Percentiles rank a stretch among this genome's conserved stretches.
Evolutionary conservation across 83 land plant genomes (phyloP).

Genomic region (Isoetes engelmannii): DNA sequence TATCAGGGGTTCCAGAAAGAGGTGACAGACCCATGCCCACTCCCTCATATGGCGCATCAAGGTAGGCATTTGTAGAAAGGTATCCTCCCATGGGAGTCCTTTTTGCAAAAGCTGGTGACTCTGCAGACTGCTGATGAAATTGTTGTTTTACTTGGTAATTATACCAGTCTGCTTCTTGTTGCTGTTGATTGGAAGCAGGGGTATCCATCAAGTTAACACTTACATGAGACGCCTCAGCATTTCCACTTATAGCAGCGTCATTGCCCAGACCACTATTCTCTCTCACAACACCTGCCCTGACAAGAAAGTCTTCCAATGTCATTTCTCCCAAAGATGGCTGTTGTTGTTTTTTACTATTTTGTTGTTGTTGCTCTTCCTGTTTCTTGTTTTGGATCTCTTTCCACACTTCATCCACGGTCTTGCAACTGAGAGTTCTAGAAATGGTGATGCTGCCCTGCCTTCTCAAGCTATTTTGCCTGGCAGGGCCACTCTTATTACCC

Average conservation of each 20-base stretch:
- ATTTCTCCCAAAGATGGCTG: constrained; percentile 20
- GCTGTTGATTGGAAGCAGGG: constrained; percentile 16
- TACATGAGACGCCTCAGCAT: background rate
- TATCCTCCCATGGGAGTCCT: background rate
- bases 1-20: background rate
- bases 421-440: constrained; percentile 8
- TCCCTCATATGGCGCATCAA: background rate
- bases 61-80: background rate
- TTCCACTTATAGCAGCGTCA: background rate
- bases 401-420: constrained; percentile 26
- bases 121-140: constrained; percentile 1
- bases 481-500: background rate
- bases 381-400: constrained; percentile 8
- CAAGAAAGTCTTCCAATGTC: constrained; percentile 32
- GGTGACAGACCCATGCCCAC: background rate
- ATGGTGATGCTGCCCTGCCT: constrained; percentile 3
- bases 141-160: constrained; percentile 14
- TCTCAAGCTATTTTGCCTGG: constrained; percentile 19
- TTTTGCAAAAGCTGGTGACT: constrained; percentile 17
- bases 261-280: constrained; percentile 7
- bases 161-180: constrained; percentile 11
- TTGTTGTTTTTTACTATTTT: background rate
- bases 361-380: constrained; percentile 7
- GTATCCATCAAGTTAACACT: too few relatives aligned
- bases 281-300: constrained; percentile 20